A percentile compares a stretch with the other conserved stretches of the same genome.
Conservation (phyloP, 495 filamentous ascomycete genomes). For the Talaromyces ruber region DNA sequence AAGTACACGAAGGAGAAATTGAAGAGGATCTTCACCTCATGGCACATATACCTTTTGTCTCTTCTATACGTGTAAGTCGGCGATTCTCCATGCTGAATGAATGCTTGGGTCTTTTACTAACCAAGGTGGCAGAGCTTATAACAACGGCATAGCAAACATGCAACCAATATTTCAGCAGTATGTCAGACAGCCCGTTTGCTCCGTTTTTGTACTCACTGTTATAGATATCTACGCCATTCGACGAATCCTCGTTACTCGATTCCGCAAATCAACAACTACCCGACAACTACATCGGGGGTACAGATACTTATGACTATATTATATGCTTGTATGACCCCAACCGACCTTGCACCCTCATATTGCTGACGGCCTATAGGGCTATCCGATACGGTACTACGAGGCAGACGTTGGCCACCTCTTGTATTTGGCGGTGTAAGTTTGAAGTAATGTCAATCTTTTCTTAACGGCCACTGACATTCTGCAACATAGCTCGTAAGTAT, state of each 20-base stretch:
- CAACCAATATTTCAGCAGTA: constrained; percentile 34
- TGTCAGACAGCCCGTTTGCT: constrained; percentile 3
- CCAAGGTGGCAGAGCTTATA: constrained; percentile 21
- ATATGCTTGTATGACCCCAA: constrained; percentile 30
- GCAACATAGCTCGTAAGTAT: constrained; percentile 26
- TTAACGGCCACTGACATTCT: neutral
- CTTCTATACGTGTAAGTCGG: constrained; percentile 37
- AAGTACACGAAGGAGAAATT: constrained; percentile 37
- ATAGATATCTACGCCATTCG: constrained; percentile 29
- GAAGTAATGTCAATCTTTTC: neutral
- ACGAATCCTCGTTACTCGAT: constrained; percentile 28
- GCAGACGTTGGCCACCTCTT: constrained; percentile 48
- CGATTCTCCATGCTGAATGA: neutral
- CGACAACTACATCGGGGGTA: constrained; percentile 37
- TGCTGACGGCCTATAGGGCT: constrained; percentile 20
- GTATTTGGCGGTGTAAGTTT: constrained; percentile 37
- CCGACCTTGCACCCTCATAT: neutral
- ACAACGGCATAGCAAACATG: constrained; percentile 23
- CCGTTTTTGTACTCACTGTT: neutral
- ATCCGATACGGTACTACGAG: constrained; percentile 44
- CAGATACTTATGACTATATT: constrained; percentile 38
- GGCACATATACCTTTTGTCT: constrained; percentile 42
- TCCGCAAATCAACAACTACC: constrained; percentile 34
- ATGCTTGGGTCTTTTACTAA: constrained; percentile 4
- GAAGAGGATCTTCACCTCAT: constrained; percentile 44